Conservation (phyloP, 2,329 filamentous ascomycete species). For the Claviceps humidiphila region DNA sequence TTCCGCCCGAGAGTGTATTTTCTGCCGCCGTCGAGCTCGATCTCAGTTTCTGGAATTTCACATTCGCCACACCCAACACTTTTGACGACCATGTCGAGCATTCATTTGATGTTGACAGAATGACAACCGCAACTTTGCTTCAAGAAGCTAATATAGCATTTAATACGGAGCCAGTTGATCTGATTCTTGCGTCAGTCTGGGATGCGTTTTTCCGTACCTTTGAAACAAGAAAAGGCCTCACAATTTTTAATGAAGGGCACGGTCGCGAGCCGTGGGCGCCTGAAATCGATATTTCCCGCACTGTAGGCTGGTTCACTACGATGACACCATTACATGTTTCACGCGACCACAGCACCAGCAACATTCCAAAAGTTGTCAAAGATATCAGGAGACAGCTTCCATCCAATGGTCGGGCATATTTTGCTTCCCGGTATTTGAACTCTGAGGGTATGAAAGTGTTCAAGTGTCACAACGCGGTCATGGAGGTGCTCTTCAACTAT, state of each 20-base stretch:
- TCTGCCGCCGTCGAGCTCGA: background rate
- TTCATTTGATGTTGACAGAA: slow-evolving; percentile 1
- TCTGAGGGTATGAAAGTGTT: background rate
- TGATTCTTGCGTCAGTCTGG: slow-evolving; percentile 18
- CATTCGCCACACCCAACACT: background rate
- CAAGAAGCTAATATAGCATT: slow-evolving; percentile 2
- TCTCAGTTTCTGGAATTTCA: slow-evolving; percentile 2
- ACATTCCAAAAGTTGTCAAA: slow-evolving; percentile 1
- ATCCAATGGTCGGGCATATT: slow-evolving; percentile 3
- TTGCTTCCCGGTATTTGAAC: slow-evolving; percentile 2
- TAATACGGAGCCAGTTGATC: slow-evolving; percentile 19
- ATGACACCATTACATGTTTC: slow-evolving; percentile 9
- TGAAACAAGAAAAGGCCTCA: slow-evolving; percentile 14
- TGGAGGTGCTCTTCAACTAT: slow-evolving; percentile 5
- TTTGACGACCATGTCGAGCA: slow-evolving; percentile 1
- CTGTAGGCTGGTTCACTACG: slow-evolving; percentile 26
- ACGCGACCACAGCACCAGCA: background rate
- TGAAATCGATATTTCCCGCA: slow-evolving; percentile 17
- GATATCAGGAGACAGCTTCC: background rate
- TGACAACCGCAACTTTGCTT: background rate
- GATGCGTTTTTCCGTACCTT: slow-evolving; percentile 18
- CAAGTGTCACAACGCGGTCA: background rate
- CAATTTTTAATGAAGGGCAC: slow-evolving; percentile 11
- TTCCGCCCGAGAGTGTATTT: background rate
- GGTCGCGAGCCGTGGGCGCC: slow-evolving; percentile 19